Base-by-base conservation (phyloP, 352 stramenopile genomes). In the Globisporangium splendens region DNA sequence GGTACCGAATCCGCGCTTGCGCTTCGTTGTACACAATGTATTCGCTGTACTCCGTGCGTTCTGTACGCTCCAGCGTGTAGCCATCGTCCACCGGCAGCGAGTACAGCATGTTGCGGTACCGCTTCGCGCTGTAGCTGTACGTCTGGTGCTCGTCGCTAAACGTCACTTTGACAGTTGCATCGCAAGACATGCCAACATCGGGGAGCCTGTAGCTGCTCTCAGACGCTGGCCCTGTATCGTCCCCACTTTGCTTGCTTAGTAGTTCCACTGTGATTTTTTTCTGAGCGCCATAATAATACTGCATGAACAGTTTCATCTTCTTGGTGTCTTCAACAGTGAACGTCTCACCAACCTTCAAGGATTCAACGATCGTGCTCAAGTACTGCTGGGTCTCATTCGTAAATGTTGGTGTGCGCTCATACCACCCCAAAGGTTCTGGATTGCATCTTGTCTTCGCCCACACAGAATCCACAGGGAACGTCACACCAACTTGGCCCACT, bases 391-490 rank as follows among this genome's bases (percentile, higher is more conserved):
- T 73, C 21, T 73, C 56, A 1, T 59, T 35, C 4, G 68, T 70
- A 38, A 77, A 77, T 22, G 65, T 69, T 1, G 65, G 67, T 33
- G 67, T 72, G 0, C 65, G 49, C 7, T 82, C 53, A 39, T 82
- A 83, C 66, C 68, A 90, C 17, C 28, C 42, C 7, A 31, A 70
- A 1, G 69, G 65, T 20, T 55, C 17, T 1, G 66, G 73, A 1
- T 35, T 63, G 17, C 65, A 61, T 11, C 69, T 63, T 0, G 73
- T 86, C 54, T 80, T 88, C 10, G 77, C 81, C 81, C 81, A 91
- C 18, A 80, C 63, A 13, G 46, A 63, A 17, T 65, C 57, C 20
- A 74, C 66, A 20, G 83, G 81, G 4, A 80, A 60, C 1, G 72
- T 65, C 6, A 68, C 50, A 0, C 80, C 83, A n/a, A 79, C 15